Conservation (phyloP, 441 rosid genomes). For the Biscutella auriculata region DNA sequence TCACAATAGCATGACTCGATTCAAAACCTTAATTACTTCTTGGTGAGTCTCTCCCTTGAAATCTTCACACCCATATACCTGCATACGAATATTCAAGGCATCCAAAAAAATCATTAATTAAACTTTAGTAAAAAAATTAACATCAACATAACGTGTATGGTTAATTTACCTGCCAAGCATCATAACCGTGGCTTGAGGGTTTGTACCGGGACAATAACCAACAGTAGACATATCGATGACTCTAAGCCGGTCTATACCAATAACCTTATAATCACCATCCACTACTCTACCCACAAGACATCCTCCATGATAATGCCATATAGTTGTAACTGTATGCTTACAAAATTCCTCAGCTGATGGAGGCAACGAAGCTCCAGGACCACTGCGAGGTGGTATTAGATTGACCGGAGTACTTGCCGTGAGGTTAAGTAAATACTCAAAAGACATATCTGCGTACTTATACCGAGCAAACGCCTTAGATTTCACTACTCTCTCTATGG, state of each 20-base stretch:
- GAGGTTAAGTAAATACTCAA: conserved; percentile 40
- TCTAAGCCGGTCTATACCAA: conserved; percentile 61
- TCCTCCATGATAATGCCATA: conserved; percentile 96
- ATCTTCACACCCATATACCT: conserved; percentile 30
- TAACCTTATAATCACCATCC: conserved; percentile 54
- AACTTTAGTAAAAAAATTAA: neutral
- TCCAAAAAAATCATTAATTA: neutral
- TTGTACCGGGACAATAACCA: conserved; percentile 77
- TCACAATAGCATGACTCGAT: neutral
- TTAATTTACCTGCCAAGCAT: conserved; percentile 81
- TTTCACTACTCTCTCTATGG: conserved; percentile 44
- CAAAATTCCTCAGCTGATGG: conserved; percentile 48
- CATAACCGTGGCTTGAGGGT: conserved; percentile 98
- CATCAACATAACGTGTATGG: neutral
- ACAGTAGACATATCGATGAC: conserved; percentile 82
- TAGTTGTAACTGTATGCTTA: conserved; percentile 76
- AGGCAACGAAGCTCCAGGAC: conserved; percentile 34
- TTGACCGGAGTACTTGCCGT: conserved; percentile 49
- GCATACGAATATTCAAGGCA: neutral
- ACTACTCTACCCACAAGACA: conserved; percentile 75
- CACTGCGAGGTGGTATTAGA: conserved; percentile 46
- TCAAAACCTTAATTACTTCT: conserved; percentile 9
- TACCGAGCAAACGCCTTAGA: conserved; percentile 44
- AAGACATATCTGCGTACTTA: conserved; percentile 27
- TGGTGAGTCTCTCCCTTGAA: conserved; percentile 15